A percentile compares a stretch with the other conserved stretches of the same genome.
Conservation (phyloP, 176 grass and related monocot species). For the Triticum monococcum region DNA sequence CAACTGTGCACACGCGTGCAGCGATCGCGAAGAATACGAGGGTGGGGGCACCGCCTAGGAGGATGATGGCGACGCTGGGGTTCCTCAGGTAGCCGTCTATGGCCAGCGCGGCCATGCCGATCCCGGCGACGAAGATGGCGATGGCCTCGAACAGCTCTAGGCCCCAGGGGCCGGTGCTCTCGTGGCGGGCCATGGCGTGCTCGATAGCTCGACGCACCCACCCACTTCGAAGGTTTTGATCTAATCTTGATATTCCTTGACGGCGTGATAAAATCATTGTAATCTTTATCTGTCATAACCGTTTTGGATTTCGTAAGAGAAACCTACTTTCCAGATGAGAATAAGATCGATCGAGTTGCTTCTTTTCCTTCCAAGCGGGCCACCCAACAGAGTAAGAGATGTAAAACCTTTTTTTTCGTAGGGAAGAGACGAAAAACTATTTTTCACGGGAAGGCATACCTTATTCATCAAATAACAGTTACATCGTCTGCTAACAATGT, state of each 20-base stretch:
- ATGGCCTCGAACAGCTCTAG: not conserved
- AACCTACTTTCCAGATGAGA: no score
- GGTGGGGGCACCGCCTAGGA: not conserved
- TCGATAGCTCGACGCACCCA: not conserved
- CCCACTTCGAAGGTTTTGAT: not conserved
- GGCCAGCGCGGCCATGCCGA: not conserved
- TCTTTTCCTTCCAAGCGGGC: no score
- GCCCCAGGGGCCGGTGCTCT: not conserved
- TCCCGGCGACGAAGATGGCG: slow-evolving; percentile 14
- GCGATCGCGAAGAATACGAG: not conserved
- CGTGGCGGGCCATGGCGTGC: not conserved
- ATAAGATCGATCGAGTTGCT: no score
- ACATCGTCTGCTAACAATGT: no score
- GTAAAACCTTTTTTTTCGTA: no score
- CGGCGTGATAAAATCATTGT: not conserved
- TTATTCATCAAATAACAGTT: no score
- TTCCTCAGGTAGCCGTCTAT: not conserved
- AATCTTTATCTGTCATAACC: not conserved
- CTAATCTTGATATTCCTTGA: not conserved
- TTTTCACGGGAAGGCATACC: no score
- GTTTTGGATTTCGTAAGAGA: no score
- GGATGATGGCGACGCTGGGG: not conserved
- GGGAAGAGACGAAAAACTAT: no score
- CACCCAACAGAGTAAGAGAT: no score
- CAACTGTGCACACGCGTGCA: not conserved